Percentiles rank a stretch among this genome's conserved stretches.
phyloP scores from a whole-genome alignment of 2,329 filamentous ascomycete species.

The Colletotrichum tanaceti region DNA sequence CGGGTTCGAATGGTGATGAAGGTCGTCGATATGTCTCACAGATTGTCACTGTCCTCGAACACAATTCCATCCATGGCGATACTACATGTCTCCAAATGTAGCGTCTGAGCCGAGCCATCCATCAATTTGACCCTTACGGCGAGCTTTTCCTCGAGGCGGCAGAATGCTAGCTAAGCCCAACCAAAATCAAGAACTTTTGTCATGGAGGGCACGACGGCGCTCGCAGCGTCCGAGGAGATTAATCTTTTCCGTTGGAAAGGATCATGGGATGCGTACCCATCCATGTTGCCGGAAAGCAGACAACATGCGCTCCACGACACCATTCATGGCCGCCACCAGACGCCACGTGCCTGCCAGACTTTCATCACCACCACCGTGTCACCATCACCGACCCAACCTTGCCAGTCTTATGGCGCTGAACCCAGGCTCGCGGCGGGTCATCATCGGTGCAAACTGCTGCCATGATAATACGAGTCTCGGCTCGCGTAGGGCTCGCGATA shows the following conservation, averaged over 20 bases:
- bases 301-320: neutral
- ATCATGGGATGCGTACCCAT: neutral
- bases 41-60: no score
- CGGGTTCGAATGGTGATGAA: no score
- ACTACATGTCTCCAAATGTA: neutral
- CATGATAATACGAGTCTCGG: neutral
- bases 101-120: neutral
- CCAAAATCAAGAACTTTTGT: no score
- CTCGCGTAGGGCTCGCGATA: neutral
- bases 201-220: neutral
- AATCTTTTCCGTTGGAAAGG: neutral
- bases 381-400: neutral
- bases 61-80: neutral
- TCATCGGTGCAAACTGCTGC: neutral
- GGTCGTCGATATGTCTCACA: no score
- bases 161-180: neutral
- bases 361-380: no score
- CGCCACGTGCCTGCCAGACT: neutral
- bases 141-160: neutral
- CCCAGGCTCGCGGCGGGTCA: neutral
- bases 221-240: neutral
- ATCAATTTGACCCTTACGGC: neutral
- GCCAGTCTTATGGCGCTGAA: neutral
- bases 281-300: neutral
- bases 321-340: neutral